Evolutionary conservation across 2,329 filamentous ascomycete genomes (phyloP), one percentile per base, ranked within the genome.

Genomic region (Zasmidium citrigriseum): DNA sequence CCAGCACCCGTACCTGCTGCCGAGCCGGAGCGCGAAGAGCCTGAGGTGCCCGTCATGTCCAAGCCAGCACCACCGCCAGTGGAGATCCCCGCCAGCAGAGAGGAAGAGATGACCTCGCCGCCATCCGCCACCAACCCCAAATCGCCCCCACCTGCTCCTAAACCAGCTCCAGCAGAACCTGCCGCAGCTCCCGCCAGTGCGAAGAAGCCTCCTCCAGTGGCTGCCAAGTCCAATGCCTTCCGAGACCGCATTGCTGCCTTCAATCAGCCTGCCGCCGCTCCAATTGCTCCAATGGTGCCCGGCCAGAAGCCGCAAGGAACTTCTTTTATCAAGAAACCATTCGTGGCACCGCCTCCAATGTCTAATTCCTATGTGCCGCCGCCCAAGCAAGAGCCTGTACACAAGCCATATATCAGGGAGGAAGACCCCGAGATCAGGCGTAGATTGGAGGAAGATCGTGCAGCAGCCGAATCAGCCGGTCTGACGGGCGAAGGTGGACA

Each of bases 181-280:
- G 16, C 34, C 16, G 67, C 74, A 54, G 70, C 75, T 46, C 69
- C 77, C 21, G 79, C 80, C 65, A 67, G 69, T 52, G 66, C 70
- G 55, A 81, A 79, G 56, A 86, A 85, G 59, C 81, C 86, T 21
- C 88, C 90, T 41, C 89, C 91, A 12, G 75, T 80, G 23, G 79
- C 86, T 12, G 81, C 81, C 12, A 90, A 91, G 67, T 91, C 92
- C 24, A 90, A 85, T 70, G 91, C 95, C 1, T 98, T 99, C 79
- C 93, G 86, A 72, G 95, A 98, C 76, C 90, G 95, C 62, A 96
- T 99, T 72, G 95, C 95, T 29, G 93, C 95, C 46, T 99, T 99
- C 79, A 99, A 99, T 76, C 95, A 93, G 73, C 81, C 90, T 46
- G 86, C 90, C 38, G 91, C 92, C 4, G 86, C 92, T 2, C 95